Evolutionary conservation across 2,329 filamentous ascomycete genomes (phyloP), one percentile per base, ranked within the genome.

Genomic region (Ascochyta lentis): DNA sequence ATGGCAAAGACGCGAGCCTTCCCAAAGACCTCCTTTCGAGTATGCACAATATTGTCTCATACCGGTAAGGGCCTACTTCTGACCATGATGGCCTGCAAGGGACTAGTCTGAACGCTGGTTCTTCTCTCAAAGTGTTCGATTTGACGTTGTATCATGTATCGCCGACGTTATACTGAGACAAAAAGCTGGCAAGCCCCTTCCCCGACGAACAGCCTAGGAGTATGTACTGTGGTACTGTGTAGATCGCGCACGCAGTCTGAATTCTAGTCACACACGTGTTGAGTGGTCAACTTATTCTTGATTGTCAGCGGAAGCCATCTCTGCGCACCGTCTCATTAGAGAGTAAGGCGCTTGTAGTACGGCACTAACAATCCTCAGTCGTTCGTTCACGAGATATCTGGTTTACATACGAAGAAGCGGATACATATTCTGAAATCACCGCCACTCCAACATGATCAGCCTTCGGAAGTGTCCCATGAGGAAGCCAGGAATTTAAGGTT

Each of bases 1-100:
- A 22, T 3, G 19, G 16, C 16, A 40, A 31, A 34, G 12, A 49
- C 33, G 23, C 49, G n/a, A 15, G 24, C 12, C 13, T 26, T 9
- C 15, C 39, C n/a, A 35, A 40, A 9, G 26, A 23, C 33, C 13
- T 26, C n/a, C 9, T 45, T 45, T 40, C 22, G 10, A 45, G 16
- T 10, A 39, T 29, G 22, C 6, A 24, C 13, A 13, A n/a, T 42
- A 19, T 16, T n/a, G 40, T 51, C 47, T 51, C 38, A 40, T 56
- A 47, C 23, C 24, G 12, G 15, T 26, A 9, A 8, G 27, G 33
- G 23, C 8, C 23, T 23, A 22, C 31, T 13, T 50, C 3, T 24
- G 12, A 27, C 46, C 9, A 27, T 19, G 8, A 27, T 9, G 35
- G 13, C 33, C 22, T 29, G 8, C 6, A 24, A 35, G 19, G 35